Evolutionary conservation across 2,329 filamentous ascomycete species (phyloP).

Genomic region (Ophiostoma montium): DNA sequence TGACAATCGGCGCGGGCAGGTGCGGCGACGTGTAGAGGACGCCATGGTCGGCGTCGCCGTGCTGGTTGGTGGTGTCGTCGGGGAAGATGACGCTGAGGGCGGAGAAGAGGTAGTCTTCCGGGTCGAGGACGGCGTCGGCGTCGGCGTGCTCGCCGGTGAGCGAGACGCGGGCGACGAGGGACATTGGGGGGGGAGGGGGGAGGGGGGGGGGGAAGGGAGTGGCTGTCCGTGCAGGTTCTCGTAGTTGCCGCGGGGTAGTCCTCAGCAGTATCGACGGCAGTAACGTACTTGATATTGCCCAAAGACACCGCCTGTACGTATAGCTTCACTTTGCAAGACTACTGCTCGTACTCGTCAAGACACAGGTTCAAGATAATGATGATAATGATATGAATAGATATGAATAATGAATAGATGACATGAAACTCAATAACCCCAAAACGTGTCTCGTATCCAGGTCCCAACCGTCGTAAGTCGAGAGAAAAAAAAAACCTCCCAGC

Average conservation of each 20-base stretch:
- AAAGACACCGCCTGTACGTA: neutral
- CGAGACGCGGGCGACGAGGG: constrained; percentile 31
- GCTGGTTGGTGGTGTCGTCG: constrained; percentile 51
- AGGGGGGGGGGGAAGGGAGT: neutral
- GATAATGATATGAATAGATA: neutral
- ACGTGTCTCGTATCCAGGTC: neutral
- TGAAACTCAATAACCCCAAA: constrained; percentile 2
- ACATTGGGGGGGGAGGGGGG: constrained; percentile 22
- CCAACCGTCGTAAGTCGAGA: neutral
- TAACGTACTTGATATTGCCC: neutral
- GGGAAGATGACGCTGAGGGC: constrained; percentile 52
- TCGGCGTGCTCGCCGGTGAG: constrained; percentile 19
- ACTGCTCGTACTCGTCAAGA: no score
- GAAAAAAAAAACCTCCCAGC: neutral
- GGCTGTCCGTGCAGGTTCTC: neutral
- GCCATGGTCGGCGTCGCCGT: constrained; percentile 45
- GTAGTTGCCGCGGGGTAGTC: neutral
- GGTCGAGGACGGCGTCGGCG: constrained; percentile 19
- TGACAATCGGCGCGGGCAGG: constrained; percentile 29
- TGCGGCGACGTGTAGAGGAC: constrained; percentile 45
- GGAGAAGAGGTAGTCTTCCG: constrained; percentile 46
- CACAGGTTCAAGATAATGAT: no score
- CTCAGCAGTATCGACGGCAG: neutral
- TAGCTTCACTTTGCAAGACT: neutral
- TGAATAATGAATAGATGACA: neutral